These are phyloP conservation scores for Selaginella tamariscina DNA, from an alignment of 75 land plant genomes.

Conservation along the genomic window DNA sequence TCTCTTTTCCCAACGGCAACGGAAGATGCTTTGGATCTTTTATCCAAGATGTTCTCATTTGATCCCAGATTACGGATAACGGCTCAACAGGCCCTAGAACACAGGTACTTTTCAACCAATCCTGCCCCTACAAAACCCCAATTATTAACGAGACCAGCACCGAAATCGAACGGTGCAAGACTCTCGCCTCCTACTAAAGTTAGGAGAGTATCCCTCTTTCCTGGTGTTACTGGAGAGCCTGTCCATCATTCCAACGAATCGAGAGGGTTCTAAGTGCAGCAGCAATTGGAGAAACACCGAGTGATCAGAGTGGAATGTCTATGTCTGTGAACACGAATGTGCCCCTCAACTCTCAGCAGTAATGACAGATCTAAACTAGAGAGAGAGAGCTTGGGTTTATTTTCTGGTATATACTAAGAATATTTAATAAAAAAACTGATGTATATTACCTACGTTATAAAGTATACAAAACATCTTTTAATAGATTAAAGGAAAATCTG, in stretches of 20 bases:
- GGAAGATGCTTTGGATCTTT: conserved; percentile 86
- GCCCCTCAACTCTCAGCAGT: conserved; percentile 57
- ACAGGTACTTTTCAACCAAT: conserved; percentile 81
- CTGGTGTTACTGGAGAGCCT: conserved; percentile 27
- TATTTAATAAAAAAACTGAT: too few species aligned
- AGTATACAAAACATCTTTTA: too few species aligned
- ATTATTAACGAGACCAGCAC: conserved; percentile 65
- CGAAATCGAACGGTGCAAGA: conserved; percentile 35
- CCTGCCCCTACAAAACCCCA: conserved; percentile 74
- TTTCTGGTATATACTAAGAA: too few species aligned
- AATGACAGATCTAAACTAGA: conserved; percentile 62
- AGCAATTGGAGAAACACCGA: conserved; percentile 31
- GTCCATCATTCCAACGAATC: background rate
- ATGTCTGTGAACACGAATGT: conserved; percentile 58
- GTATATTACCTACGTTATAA: too few species aligned
- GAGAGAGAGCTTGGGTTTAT: too few species aligned
- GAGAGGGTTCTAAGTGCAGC: background rate
- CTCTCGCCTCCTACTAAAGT: conserved; percentile 77
- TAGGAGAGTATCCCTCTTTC: conserved; percentile 51
- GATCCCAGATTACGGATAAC: conserved; percentile 80
- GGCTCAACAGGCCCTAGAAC: conserved; percentile 88
- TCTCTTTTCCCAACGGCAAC: conserved; percentile 85
- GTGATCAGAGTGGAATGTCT: conserved; percentile 36
- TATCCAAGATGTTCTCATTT: conserved; percentile 78
- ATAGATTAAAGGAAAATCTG: too few species aligned